Evolutionary conservation across 345 rosid species (phyloP).

Genomic region (Hypericum perforatum): DNA sequence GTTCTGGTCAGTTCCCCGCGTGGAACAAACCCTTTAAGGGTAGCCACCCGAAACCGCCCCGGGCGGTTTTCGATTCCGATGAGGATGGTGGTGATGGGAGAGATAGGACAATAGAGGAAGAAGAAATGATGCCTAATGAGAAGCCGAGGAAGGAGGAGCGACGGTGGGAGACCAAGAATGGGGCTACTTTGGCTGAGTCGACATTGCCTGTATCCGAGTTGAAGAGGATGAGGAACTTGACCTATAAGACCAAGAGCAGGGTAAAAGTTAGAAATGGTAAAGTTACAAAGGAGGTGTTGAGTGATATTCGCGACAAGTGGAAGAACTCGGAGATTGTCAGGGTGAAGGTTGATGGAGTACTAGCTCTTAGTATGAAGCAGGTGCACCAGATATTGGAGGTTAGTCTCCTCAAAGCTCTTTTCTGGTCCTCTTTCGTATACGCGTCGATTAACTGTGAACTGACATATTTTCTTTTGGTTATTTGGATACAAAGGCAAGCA

Average conservation of each 20-base stretch:
- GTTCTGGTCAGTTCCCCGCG: no score
- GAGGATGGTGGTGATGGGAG: no score
- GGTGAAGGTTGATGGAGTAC: slow-evolving; percentile 65
- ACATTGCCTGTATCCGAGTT: slow-evolving; percentile 63
- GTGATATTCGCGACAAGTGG: slow-evolving; percentile 68
- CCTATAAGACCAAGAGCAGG: slow-evolving; percentile 81
- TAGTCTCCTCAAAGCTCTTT: slow-evolving; percentile 15
- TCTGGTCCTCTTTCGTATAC: background rate
- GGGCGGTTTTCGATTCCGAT: no score
- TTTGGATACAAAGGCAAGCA: no score
- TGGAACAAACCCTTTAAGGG: no score
- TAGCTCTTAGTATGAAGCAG: slow-evolving; percentile 70
- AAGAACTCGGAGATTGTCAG: slow-evolving; percentile 73
- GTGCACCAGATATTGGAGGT: slow-evolving; percentile 79
- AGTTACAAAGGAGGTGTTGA: slow-evolving; percentile 60
- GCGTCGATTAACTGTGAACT: background rate
- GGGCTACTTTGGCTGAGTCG: slow-evolving; percentile 45
- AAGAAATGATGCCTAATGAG: no score
- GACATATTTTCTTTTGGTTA: slow-evolving; percentile 3
- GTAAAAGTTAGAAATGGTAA: slow-evolving; percentile 70
- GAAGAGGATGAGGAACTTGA: slow-evolving; percentile 56
- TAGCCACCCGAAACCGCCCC: no score
- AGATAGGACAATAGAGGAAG: no score
- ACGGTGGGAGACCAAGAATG: slow-evolving; percentile 31
- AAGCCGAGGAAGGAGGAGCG: slow-evolving; percentile 19